Evolutionary conservation across 257 asterid genomes (phyloP).

Genomic region (Jacaranda copaia): DNA sequence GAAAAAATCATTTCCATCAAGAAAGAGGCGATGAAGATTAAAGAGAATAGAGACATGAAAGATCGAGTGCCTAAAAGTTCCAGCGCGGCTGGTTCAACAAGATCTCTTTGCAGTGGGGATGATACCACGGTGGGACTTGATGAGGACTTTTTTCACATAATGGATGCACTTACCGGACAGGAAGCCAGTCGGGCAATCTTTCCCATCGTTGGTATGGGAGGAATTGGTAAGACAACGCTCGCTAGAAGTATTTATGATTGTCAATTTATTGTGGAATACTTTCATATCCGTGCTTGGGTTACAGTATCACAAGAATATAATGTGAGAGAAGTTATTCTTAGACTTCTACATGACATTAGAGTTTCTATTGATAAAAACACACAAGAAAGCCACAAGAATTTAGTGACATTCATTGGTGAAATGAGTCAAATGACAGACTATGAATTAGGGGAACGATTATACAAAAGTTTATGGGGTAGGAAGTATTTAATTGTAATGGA

Average conservation of each 20-base stretch:
- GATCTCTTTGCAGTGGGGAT: background rate
- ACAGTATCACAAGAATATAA: too few species aligned
- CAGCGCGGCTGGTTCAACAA: background rate
- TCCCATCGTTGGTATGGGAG: constrained; percentile 17
- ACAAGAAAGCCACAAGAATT: background rate
- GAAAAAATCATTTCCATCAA: background rate
- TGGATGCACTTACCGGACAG: background rate
- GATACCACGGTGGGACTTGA: constrained; percentile 26
- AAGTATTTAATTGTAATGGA: background rate
- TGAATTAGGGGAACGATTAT: background rate
- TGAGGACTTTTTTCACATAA: background rate
- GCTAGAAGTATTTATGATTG: too few species aligned
- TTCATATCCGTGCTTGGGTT: too few species aligned
- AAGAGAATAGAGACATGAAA: background rate
- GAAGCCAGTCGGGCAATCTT: background rate
- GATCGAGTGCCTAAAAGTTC: background rate
- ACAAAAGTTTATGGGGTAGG: background rate
- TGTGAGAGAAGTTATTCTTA: background rate
- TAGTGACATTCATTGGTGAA: background rate
- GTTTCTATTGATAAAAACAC: background rate
- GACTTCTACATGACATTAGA: background rate
- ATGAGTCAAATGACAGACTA: background rate
- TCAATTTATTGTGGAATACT: too few species aligned
- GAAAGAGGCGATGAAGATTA: constrained; percentile 20
- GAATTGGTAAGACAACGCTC: background rate